A percentile compares a stretch with the other conserved stretches of the same genome.
phyloP scores from a whole-genome alignment of 495 filamentous ascomycete species.

The Penicillium alfredii region DNA sequence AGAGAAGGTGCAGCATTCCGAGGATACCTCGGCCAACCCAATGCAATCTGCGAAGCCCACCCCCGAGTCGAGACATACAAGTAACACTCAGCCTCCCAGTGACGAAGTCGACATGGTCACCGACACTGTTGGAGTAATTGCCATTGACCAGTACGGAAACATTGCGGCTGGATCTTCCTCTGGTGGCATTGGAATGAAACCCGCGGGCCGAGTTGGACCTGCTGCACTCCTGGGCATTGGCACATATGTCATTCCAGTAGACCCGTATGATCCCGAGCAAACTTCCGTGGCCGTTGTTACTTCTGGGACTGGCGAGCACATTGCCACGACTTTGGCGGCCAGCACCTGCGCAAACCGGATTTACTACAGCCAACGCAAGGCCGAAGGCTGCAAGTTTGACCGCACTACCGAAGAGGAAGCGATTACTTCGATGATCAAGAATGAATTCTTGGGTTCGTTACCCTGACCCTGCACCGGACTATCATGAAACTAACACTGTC shows the following conservation, averaged over 20 bases:
- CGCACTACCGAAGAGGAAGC: conserved; percentile 65
- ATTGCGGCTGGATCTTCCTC: conserved; percentile 98
- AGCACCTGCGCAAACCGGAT: conserved; percentile 70
- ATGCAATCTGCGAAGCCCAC: background rate
- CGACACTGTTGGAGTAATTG: conserved; percentile 94
- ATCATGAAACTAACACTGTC: conserved; percentile 13
- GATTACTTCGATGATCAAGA: conserved; percentile 61
- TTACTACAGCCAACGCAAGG: conserved; percentile 57
- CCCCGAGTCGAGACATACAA: background rate
- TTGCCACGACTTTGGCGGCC: conserved; percentile 85
- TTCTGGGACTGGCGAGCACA: conserved; percentile 94
- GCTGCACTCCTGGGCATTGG: conserved; percentile 90
- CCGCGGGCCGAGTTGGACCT: conserved; percentile 81
- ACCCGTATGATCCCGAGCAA: conserved; percentile 53
- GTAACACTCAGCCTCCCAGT: background rate
- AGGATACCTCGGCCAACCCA: background rate
- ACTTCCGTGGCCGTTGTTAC: conserved; percentile 71
- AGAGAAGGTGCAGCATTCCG: background rate
- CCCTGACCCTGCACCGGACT: background rate
- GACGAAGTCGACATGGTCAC: conserved; percentile 52
- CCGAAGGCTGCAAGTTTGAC: conserved; percentile 52
- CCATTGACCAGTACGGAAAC: conserved; percentile 73
- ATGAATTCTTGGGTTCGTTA: conserved; percentile 68
- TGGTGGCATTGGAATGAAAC: conserved; percentile 98
- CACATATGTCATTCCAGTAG: conserved; percentile 72